Percentiles rank a stretch among this genome's conserved stretches.
These are phyloP conservation scores for Blumeriella jaapii DNA, from an alignment of 2,329 filamentous ascomycete genomes.

Conservation along the genomic window DNA sequence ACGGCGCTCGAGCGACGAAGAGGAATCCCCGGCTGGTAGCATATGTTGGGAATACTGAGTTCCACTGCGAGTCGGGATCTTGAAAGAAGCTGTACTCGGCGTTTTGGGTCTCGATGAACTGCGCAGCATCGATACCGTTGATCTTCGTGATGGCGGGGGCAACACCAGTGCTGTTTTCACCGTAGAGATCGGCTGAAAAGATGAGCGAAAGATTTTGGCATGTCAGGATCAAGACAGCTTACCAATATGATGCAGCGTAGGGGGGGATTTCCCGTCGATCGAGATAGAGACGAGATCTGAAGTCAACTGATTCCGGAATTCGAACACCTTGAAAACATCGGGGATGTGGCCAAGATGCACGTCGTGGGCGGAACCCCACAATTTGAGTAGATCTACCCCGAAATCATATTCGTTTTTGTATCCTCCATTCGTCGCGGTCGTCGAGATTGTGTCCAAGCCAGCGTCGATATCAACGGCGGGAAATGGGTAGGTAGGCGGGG, in stretches of 20 bases:
- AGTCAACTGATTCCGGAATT: conserved; percentile 22
- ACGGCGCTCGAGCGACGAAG: not conserved
- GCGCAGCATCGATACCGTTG: conserved; percentile 39
- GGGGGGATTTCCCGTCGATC: conserved; percentile 41
- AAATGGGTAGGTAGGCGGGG: conserved; percentile 11
- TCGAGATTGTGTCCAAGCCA: conserved; percentile 11
- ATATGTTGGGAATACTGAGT: conserved; percentile 27
- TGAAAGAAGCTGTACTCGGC: conserved; percentile 25
- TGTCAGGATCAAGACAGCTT: not conserved
- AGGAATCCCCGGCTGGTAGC: not conserved
- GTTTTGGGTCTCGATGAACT: conserved; percentile 35
- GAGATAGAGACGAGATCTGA: conserved; percentile 44
- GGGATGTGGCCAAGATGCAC: conserved; percentile 30
- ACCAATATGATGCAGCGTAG: conserved; percentile 35
- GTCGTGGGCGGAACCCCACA: conserved; percentile 45
- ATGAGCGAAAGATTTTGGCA: no score
- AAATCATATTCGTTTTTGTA: conserved; percentile 17
- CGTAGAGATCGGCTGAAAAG: no score
- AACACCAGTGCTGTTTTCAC: no score
- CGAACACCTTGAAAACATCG: conserved; percentile 24
- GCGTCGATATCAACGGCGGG: conserved; percentile 15
- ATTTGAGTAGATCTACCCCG: conserved; percentile 11
- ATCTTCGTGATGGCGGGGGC: conserved; percentile 40
- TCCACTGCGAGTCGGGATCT: conserved; percentile 30
- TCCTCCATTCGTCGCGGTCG: conserved; percentile 7